These are phyloP conservation scores for Acacia confusa DNA, from an alignment of 306 rosid species.

Conservation along the genomic window DNA sequence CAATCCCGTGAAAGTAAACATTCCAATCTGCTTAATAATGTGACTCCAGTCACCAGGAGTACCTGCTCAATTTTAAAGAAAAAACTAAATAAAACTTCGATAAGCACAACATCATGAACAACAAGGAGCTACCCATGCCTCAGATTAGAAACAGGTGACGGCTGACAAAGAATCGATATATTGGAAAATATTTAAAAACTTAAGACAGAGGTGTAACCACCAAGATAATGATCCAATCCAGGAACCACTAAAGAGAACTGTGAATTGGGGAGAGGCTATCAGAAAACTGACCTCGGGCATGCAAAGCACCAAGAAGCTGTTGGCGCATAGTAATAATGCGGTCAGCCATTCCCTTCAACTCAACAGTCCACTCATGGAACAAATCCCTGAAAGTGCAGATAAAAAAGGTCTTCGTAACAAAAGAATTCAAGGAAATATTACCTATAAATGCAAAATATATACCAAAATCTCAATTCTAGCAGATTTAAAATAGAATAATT, in stretches of 20 bases:
- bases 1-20: conserved; percentile 98
- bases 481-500: not conserved
- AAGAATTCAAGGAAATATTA: not conserved
- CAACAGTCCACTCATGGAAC: conserved; percentile 90
- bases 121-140: not conserved
- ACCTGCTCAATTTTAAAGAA: conserved; percentile 47
- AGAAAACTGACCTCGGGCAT: conserved; percentile 63
- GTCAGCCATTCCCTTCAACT: conserved; percentile 98
- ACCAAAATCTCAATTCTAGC: conserved; percentile 4
- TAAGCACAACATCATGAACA: not conserved
- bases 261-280: not conserved
- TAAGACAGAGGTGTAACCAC: conserved; percentile 1
- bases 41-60: conserved; percentile 99
- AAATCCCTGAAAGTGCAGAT: conserved; percentile 51
- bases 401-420: not conserved
- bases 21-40: conserved; percentile 96
- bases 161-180: not conserved
- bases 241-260: not conserved
- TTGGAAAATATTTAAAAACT: conserved; percentile 8
- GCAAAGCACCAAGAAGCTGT: conserved; percentile 83
- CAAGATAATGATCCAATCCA: conserved; percentile 11
- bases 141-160: not conserved
- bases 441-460: conserved; percentile 1
- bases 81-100: not conserved
- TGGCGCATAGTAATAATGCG: conserved; percentile 94